These are phyloP conservation scores for Emergomyces orientalis DNA, from an alignment of 2,329 filamentous ascomycete species.

Conservation along the genomic window DNA sequence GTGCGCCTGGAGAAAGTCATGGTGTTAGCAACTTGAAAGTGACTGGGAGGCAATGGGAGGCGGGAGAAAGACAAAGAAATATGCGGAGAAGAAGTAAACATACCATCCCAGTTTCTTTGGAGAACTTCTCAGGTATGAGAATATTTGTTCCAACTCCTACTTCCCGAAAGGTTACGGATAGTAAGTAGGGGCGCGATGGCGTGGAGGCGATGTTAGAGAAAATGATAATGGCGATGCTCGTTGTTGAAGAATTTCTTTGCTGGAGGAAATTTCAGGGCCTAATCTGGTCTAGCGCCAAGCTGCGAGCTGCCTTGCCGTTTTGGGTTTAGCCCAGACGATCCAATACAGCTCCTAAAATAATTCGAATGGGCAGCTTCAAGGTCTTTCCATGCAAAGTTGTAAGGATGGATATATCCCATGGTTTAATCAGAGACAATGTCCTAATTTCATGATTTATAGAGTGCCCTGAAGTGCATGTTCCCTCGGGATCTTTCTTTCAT, in stretches of 20 bases:
- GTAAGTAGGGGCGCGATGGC: background rate
- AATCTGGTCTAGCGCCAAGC: constrained; percentile 10
- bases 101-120: constrained; percentile 2
- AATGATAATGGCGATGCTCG: background rate
- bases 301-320: background rate
- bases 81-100: background rate
- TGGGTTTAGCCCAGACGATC: constrained; percentile 1
- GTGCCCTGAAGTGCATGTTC: background rate
- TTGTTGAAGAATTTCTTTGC: background rate
- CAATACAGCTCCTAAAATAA: too few species aligned
- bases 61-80: background rate
- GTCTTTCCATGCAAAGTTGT: too few species aligned
- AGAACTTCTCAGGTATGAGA: constrained; percentile 1
- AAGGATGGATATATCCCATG: background rate
- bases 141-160: background rate
- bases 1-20: constrained; percentile 57
- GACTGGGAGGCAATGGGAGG: background rate
- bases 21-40: background rate
- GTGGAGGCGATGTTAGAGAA: background rate
- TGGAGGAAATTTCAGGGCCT: constrained; percentile 12
- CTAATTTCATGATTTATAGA: background rate
- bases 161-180: background rate
- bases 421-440: background rate
- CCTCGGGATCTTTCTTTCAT: background rate
- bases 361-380: too few species aligned